Conservation (phyloP, 1,284 basidiomycete genomes). For the Schizophyllum amplum region DNA sequence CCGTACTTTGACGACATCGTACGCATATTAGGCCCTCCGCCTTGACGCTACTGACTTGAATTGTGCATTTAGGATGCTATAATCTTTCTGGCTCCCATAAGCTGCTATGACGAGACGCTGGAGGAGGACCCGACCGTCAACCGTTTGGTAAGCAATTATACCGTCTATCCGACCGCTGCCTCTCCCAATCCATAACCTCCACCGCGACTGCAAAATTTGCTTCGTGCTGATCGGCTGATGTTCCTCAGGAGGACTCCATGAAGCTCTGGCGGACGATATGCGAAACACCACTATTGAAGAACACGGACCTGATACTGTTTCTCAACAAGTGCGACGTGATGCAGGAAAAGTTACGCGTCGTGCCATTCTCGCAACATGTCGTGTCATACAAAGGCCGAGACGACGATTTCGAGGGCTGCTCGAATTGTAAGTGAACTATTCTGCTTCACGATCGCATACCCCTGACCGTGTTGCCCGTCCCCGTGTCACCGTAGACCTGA, state of each 20-base stretch:
- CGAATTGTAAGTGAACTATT: not conserved
- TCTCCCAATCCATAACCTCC: too few relatives aligned
- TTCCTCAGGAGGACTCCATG: not conserved
- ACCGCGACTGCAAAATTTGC: too few relatives aligned
- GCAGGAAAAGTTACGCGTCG: not conserved
- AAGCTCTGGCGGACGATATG: not conserved
- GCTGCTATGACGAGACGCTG: constrained; percentile 48
- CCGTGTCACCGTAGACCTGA: not conserved
- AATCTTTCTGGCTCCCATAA: constrained; percentile 43
- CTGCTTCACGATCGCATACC: not conserved
- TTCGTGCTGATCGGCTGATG: not conserved
- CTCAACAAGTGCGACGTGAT: constrained; percentile 11
- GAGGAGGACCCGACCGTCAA: constrained; percentile 44
- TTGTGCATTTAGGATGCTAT: constrained; percentile 28
- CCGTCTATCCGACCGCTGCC: too few relatives aligned
- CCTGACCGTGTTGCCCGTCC: not conserved
- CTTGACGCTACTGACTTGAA: not conserved
- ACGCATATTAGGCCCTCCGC: not conserved
- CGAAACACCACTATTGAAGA: not conserved
- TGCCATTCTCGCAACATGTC: not conserved
- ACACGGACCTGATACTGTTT: constrained; percentile 9
- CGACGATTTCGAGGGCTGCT: not conserved
- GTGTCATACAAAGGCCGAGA: not conserved
- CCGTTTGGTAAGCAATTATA: constrained; percentile 25
- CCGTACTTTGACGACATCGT: constrained; percentile 40